Evolutionary conservation across 768 basidiomycete species (phyloP), one percentile per base, ranked within the genome.

Genomic region (Lactifluus rugatus): DNA sequence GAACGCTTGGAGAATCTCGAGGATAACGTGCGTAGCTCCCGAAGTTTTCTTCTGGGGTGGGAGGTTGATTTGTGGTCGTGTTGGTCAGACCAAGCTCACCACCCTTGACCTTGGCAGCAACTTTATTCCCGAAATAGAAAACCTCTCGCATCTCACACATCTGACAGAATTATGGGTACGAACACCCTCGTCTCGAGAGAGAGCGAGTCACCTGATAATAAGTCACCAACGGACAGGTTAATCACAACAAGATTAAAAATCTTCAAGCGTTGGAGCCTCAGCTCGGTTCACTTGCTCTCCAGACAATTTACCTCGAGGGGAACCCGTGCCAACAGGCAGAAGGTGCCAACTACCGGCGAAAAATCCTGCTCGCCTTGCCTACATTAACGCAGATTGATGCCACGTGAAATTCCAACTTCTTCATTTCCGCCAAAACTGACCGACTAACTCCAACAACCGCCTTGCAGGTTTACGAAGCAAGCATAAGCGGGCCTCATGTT

Each of bases 81-180:
- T 21, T 16, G 14, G 42, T 25, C 61, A 82, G 81, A 62, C 62
- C 36, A 87, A 89, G 62, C 78, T 99, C 16, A 83, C 81, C 28
- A 94, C 91, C 1, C 75, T 99, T 25, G 96, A 99, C 65, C 70
- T 95, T 13, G 91, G 89, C 19, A 84, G 82, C 65, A 99, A 99
- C 68, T 86, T 85, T 65, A 78, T 99, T 49, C 70, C 80, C 39
- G 77, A 76, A 55, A 78, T 96, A 25, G 93, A 95, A 67, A 90
- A 89, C 56, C 67, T 97, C 25, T 81, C 87, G 0, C 90, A 95
- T 70, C 74, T 96, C 9, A 74, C 66, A 4, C 69, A 75, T 3
- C 73, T 99, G n/a, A 89, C 93, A 66, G 96, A 99, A 68, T 79
- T 99, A 64, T 99, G 96, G 96, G 93, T 94, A 60, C 25, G 81